Evolutionary conservation across 2,329 filamentous ascomycete genomes (phyloP), one percentile per base, ranked within the genome.

Genomic region (Ceratocystis lukuohia): DNA sequence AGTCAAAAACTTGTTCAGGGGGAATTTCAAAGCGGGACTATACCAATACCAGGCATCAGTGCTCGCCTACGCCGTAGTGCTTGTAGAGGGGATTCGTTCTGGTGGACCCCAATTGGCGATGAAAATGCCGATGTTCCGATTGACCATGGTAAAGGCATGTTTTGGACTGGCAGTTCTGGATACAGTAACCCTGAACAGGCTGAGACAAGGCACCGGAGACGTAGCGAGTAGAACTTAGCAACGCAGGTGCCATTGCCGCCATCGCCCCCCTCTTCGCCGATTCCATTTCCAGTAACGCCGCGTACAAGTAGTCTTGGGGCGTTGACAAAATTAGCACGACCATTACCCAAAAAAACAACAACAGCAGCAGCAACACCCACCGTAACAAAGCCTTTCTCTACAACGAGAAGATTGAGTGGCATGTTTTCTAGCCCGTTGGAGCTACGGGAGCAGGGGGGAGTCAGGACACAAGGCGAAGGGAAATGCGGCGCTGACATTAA

Each of bases 221-320:
- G 25, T 33, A 25, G 12, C 28, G 56, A 59, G 56, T 59, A 59
- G 56, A 37, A 59, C 56, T 59, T 17, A 33, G 30, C 28, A 37
- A 59, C 56, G 56, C 15, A 46, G 44, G 25, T 45, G 59, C 15
- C 59, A 44, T 48, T 50, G 41, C 45, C 62, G 33, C 22, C 46
- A 20, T 53, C 62, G 25, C 20, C 44, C 17, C 45, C 10, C 17
- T n/a, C 28, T 20, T 37, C 30, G 22, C 28, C 28, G 8, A 33
- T 64, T 8, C 62, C 62, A 17, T 50, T 53, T 53, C 25, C 33
- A 64, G 17, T 64, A 22, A 20, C 45, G 20, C 62, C n/a, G 46
- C 62, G 45, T 17, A 33, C 62, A 33, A 50, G 45, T 46, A 64
- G 44, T 50, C 62, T 64, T 12, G 37, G 62, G 62, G 62, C 62